Evolutionary conservation across 2,329 filamentous ascomycete species (phyloP), one percentile per base, ranked within the genome.

Genomic region (Xylariaceae sp.): DNA sequence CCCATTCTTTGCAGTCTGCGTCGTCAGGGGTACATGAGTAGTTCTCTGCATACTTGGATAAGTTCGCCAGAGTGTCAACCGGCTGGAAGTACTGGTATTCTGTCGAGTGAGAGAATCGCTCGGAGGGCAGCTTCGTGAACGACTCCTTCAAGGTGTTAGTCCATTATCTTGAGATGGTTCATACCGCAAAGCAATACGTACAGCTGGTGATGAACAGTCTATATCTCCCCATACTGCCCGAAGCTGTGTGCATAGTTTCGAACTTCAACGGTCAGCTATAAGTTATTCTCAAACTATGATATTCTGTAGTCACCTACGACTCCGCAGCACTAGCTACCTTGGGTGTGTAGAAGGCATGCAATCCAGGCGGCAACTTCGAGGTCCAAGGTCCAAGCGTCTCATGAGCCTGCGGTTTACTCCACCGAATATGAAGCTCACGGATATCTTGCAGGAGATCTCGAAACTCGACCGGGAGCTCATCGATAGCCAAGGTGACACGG

Each of bases 321-420:
- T 63, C 69, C 59, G 63, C 72, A 67, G 65, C 67, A 17, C 70
- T 64, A 34, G 64, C 65, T 51, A 63, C 64, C 7, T 67, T 71
- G 0, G 88, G 88, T 0, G 88, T 89, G 71, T 87, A 92, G 67
- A 89, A 89, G 30, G 92, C 78, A 76, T 97, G 92, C 18, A 97
- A 76, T 2, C 93, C 93, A 0, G 92, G 87, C 1, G 90, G 86
- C 11, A 92, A 74, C 60, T 89, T 83, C 55, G 91, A 91, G 49
- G 83, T 78, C 68, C 94, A 88, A 1, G 92, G 92, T 45, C 86
- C 80, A 50, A 87, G 76, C 1, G 82, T 77, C 45, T 82, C 76
- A 71, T 87, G 87, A 1, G 79, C 68, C 5, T 70, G 67, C 2
- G 84, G 76, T 11, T 85, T 83, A n/a, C 83, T 81, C 90, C 92